These are phyloP conservation scores for Crassisporium funariophilum DNA, from an alignment of 768 basidiomycete genomes.

Conservation along the genomic window DNA sequence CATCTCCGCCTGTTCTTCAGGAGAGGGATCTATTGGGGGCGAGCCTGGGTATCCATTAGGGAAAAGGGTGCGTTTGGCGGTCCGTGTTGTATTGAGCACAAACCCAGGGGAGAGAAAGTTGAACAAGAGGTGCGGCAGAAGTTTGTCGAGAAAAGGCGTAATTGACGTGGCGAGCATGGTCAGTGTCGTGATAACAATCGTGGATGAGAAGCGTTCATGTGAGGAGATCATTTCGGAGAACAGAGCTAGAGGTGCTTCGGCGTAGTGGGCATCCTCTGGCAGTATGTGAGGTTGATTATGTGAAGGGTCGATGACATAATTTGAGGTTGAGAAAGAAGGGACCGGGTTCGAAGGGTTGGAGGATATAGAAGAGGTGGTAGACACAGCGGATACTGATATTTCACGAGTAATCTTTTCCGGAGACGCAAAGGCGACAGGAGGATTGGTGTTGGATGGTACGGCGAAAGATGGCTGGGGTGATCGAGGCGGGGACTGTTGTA, in stretches of 20 bases:
- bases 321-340: too few species aligned
- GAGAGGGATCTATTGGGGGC: slow-evolving; percentile 70
- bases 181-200: slow-evolving; percentile 45
- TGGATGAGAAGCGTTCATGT: slow-evolving; percentile 47
- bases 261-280: slow-evolving; percentile 33
- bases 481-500: slow-evolving; percentile 48
- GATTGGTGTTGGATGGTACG: slow-evolving; percentile 11
- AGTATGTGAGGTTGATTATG: slow-evolving; percentile 4
- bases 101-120: slow-evolving; percentile 53
- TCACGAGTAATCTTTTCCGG: background rate
- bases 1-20: slow-evolving; percentile 71
- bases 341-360: slow-evolving; percentile 14
- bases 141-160: slow-evolving; percentile 63
- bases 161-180: slow-evolving; percentile 50
- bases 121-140: slow-evolving; percentile 70
- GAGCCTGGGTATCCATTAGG: slow-evolving; percentile 88
- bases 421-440: slow-evolving; percentile 8
- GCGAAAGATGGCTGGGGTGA: slow-evolving; percentile 19
- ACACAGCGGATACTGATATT: slow-evolving; percentile 12
- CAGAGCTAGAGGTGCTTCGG: slow-evolving; percentile 45
- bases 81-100: slow-evolving; percentile 53
- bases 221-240: slow-evolving; percentile 52
- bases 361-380: slow-evolving; percentile 17
- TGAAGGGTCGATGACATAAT: slow-evolving; percentile 16
- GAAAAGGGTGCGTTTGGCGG: slow-evolving; percentile 74